Evolutionary conservation across 2,329 filamentous ascomycete genomes (phyloP), one percentile per base, ranked within the genome.

Genomic region (Colletotrichum sp.): DNA sequence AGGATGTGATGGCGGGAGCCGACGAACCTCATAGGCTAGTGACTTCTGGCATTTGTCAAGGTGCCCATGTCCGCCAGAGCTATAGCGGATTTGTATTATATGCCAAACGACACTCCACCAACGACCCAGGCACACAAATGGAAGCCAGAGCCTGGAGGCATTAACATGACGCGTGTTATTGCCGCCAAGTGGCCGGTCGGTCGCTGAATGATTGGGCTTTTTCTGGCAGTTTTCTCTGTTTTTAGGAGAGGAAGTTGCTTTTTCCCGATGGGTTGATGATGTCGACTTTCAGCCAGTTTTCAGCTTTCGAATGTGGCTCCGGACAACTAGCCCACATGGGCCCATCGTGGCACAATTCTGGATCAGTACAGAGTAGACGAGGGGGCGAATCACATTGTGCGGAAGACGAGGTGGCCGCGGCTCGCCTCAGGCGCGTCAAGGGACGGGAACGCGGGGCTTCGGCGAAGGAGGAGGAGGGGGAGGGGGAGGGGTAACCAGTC

Each of bases 131-230:
- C 44, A 71, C 72, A 48, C 71, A 66, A 66, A 68, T 62, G 57
- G 68, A 72, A 70, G 48, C 30, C 30, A 71, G 13, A 59, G 55
- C 24, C 26, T 63, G 26, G 30, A 63, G 72, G 75, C 81, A 80
- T 78, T 81, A 80, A 78, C 80, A 80, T 80, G 78, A 80, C 75
- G 76, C 78, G 70, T 76, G 65, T 65, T 80, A 59, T 76, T 76
- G 72, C 24, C 62, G 75, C 72, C 72, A 67, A 76, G 72, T 39
- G 52, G 55, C 63, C 12, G 26, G 26, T 55, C 24, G 60, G 48
- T 74, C 48, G 59, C 60, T 48, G 64, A 65, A 64, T 52, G 65
- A 69, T 68, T 69, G 74, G 64, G 22, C 65, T 74, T 52, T 44
- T 60, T 26, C 22, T 52, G 44, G 32, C 10, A 65, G 18, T 30